A percentile compares a stretch with the other conserved stretches of the same genome.
Evolutionary conservation across 169 alveolate genomes (phyloP).

Genomic region (Amoebophrya sp.): DNA sequence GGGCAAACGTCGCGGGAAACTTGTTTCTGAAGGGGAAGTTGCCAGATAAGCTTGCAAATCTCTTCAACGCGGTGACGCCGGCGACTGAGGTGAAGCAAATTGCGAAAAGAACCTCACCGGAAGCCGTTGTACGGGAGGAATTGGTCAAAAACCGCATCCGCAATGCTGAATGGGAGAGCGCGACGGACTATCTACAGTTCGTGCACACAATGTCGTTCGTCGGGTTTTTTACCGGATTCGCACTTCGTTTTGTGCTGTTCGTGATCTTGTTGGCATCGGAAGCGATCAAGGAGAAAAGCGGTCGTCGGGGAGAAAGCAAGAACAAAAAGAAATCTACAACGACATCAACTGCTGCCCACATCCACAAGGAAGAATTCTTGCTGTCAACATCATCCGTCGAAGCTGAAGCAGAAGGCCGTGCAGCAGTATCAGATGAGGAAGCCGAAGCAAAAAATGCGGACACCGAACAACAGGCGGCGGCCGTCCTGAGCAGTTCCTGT

Average conservation of each 20-base stretch:
- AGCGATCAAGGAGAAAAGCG: background rate
- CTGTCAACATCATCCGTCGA: too few species aligned
- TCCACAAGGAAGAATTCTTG: too few species aligned
- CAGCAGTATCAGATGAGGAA: background rate
- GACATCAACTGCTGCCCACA: too few species aligned
- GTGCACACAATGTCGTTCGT: background rate
- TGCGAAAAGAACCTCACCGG: background rate
- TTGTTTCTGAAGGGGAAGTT: background rate
- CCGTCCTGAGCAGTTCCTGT: background rate
- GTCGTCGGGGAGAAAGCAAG: background rate
- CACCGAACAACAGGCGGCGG: background rate
- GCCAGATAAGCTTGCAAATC: background rate
- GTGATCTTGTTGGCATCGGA: background rate
- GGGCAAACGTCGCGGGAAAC: background rate
- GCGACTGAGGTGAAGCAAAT: background rate
- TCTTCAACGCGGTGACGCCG: background rate
- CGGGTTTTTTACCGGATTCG: background rate
- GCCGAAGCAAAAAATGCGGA: background rate
- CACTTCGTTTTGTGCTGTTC: background rate
- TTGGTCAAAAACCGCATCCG: background rate
- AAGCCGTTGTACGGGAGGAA: background rate
- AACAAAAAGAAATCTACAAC: background rate
- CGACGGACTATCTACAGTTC: background rate
- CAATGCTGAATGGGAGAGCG: background rate
- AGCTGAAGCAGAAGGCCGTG: too few species aligned